These are phyloP conservation scores for Celoporthe dispersa DNA, from an alignment of 2,329 filamentous ascomycete species.

Conservation along the genomic window DNA sequence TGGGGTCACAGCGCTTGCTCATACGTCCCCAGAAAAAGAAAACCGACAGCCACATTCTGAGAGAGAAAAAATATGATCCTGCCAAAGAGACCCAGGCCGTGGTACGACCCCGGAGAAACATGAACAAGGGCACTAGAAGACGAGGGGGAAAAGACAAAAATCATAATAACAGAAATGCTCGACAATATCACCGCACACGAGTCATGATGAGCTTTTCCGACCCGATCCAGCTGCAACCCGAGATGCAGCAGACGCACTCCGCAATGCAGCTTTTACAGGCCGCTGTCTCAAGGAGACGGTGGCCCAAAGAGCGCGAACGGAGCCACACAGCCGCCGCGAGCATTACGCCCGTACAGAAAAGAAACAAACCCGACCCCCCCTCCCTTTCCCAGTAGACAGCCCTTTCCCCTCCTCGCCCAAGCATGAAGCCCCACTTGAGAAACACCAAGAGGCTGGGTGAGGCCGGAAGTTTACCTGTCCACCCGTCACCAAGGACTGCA, in stretches of 20 bases:
- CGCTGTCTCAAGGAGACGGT: not conserved
- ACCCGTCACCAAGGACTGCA: not conserved
- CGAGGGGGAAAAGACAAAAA: not conserved
- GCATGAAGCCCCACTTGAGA: not conserved
- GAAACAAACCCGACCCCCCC: not conserved
- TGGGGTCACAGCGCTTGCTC: not conserved
- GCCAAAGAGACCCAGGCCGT: not conserved
- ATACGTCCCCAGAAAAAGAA: not conserved
- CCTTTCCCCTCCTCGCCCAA: not conserved
- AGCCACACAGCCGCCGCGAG: not conserved
- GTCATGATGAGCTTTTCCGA: not conserved
- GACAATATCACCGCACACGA: slow-evolving; percentile 4
- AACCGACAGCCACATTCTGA: not conserved
- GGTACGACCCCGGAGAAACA: not conserved
- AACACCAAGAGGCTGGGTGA: not conserved
- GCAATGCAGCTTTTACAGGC: not conserved
- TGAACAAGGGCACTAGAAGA: not conserved
- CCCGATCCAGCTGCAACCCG: not conserved
- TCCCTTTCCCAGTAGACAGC: not conserved
- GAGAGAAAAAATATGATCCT: not conserved
- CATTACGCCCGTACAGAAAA: not conserved
- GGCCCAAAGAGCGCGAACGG: not conserved
- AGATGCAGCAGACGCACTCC: not conserved
- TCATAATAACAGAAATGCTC: not conserved
- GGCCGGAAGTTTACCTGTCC: not conserved